Evolutionary conservation across 192 early-diverging fungal genomes (phyloP), one percentile per base, ranked within the genome.

Genomic region (Chytriomyces confervae): DNA sequence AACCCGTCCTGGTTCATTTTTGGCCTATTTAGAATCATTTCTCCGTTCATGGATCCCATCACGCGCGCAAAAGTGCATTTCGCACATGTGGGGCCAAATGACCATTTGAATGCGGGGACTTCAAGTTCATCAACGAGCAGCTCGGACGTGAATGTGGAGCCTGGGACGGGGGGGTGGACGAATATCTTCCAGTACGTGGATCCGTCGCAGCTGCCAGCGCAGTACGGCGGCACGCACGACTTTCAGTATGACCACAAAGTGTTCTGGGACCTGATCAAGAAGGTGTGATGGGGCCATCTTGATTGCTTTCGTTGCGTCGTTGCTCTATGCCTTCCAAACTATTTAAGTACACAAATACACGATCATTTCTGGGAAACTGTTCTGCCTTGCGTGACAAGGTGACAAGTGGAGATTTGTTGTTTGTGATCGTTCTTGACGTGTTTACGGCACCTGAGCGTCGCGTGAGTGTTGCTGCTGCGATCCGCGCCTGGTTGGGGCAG

Each of bases 31-130:
- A 93, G 88, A 62, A 29, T 79, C 13, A 27, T 98, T 43, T 88
- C 91, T 53, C 94, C 95, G 16, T 97, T 96, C 74, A 91, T 98
- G 70, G 95, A 98, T 81, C 95, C 95, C 3, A 90, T 97, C 49
- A 97, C 95, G 46, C 88, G 88, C 61, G 81, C 83, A 8, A 98
- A 97, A 81, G 91, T 97, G 68, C 91, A 94, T 36, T 94, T 97
- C 82, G 91, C 93, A 16, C 82, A 92, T 47, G 45, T 16, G 13
- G 10, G 11, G 16, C 27, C 5, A 0, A 45, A 18, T 27, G 74
- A 20, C 4, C 11, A 7, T 27, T 47, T 27, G 47, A 76, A 49
- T 66, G 18, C 8, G 2, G 47, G 10, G 8, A 45, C 49, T 5
- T 43, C n/a, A 53, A 70, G 50, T 53, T 50, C 69, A 57, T 47